These are phyloP conservation scores for Vanrija pseudolonga DNA, from an alignment of 1,284 basidiomycete genomes.

Conservation along the genomic window DNA sequence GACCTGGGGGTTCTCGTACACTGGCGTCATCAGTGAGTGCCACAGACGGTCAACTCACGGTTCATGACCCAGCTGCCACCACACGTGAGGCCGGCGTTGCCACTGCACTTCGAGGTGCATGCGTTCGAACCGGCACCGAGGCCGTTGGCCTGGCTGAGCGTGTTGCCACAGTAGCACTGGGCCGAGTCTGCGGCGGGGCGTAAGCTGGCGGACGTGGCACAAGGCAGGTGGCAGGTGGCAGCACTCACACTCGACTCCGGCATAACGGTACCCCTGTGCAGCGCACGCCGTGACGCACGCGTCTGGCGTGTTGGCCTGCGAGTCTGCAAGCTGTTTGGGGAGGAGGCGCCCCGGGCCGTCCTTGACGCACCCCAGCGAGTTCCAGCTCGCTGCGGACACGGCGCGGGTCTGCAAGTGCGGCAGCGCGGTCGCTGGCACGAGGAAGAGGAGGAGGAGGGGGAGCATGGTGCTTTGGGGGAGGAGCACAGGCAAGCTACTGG, in stretches of 20 bases:
- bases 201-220: too few relatives aligned
- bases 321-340: conserved; percentile 6
- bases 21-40: too few relatives aligned
- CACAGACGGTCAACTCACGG: conserved; percentile 2
- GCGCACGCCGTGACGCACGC: conserved; percentile 40
- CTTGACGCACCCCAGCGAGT: conserved; percentile 36
- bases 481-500: too few relatives aligned
- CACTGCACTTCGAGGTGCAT: conserved; percentile 4
- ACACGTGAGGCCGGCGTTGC: neutral
- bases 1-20: conserved; percentile 18
- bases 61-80: conserved; percentile 2
- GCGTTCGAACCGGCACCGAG: neutral
- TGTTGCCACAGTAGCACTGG: conserved; percentile 14
- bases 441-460: too few relatives aligned
- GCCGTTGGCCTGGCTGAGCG: neutral
- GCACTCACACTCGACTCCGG: conserved; percentile 40
- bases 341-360: conserved; percentile 28
- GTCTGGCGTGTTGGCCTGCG: conserved; percentile 35
- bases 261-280: conserved; percentile 38
- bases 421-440: too few relatives aligned
- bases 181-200: conserved; percentile 1
- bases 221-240: neutral
- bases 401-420: neutral
- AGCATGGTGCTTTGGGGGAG: too few relatives aligned
- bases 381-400: conserved; percentile 5